Evolutionary conservation across 1,284 basidiomycete species (phyloP), one percentile per base, ranked within the genome.

Genomic region (Ceratobasidium sp.): DNA sequence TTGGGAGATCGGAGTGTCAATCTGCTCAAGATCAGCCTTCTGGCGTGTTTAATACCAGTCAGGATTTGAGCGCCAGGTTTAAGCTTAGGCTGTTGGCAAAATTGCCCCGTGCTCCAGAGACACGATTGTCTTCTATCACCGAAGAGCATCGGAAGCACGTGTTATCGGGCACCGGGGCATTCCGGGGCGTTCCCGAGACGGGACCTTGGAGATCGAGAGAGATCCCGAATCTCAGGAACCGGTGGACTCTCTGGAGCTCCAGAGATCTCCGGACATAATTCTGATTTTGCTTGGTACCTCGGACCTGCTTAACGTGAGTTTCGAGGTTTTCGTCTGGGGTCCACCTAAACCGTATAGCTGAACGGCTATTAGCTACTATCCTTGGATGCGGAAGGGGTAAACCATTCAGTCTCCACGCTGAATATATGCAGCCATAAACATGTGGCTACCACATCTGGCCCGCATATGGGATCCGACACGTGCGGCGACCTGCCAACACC

Each of bases 351-450:
- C 43, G 41, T 24, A 51, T 31, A 31, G 51, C 64, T 66, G 27
- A 14, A 41, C 19, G 7, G 64, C 19, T 41, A 34, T n/a, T 62
- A 1, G n/a, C 22, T 22, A 22, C 24, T 24, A 3, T 27, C 22
- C 8, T 54, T 27, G 9, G 29, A 27, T 54, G 53, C 24, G n/a
- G n/a, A 49, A 74, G 63, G 0, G 8, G 13, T 13, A 41, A 41
- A 13, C 39, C 13, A 78, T 79, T 72, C 82, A 86, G 66, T 85
- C 85, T 0, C 85, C 85, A 46, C 84, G 79, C 37, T 85, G 81
- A 83, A 86, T 84, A 49, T 85, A 85, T 5, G 83, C 84, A 27
- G 82, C 82, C 79, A 84, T 81, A 85, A 85, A 85, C 46, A 82
- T 78, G 16, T 84, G 79, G 2, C 84, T 84, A 0, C 66, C 78